Percentiles rank a stretch among this genome's conserved stretches.
These are phyloP conservation scores for Lodderomyces theae DNA, from an alignment of 1,139 yeast species.

Conservation along the genomic window DNA sequence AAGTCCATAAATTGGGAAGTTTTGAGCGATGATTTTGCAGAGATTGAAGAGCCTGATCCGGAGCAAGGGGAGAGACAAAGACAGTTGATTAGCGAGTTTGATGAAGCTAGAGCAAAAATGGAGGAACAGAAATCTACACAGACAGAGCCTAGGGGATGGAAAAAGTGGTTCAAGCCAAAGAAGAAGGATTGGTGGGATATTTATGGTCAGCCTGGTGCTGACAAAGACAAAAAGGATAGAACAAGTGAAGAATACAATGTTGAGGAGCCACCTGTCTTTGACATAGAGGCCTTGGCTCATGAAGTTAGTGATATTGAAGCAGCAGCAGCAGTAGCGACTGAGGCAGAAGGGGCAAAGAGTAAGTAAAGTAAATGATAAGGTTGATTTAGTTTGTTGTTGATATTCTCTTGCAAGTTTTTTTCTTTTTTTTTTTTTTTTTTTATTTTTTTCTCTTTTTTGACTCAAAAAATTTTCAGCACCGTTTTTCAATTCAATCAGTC, in stretches of 20 bases:
- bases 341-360: conserved; percentile 16
- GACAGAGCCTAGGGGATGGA: conserved; percentile 47
- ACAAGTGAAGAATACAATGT: conserved; percentile 10
- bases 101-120: conserved; percentile 71
- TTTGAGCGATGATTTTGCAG: conserved; percentile 85
- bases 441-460: conserved; percentile 13
- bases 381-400: too few species aligned
- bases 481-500: neutral
- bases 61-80: conserved; percentile 81
- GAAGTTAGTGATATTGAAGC: conserved; percentile 46
- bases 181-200: conserved; percentile 89
- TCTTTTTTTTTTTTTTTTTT: conserved; percentile 4
- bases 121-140: conserved; percentile 33
- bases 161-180: conserved; percentile 70
- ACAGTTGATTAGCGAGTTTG: conserved; percentile 77
- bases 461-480: conserved; percentile 14
- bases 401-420: too few species aligned
- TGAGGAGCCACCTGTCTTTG: conserved; percentile 33
- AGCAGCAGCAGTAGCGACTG: too few species aligned
- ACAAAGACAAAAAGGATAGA: conserved; percentile 14
- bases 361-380: conserved; percentile 10
- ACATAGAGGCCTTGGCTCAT: conserved; percentile 42
- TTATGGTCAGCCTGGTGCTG: conserved; percentile 39
- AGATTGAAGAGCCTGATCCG: conserved; percentile 95
- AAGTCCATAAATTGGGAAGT: conserved; percentile 75